A percentile compares a stretch with the other conserved stretches of the same genome.
These are phyloP conservation scores for Quillaja saponaria DNA, from an alignment of 306 rosid genomes.

Conservation along the genomic window DNA sequence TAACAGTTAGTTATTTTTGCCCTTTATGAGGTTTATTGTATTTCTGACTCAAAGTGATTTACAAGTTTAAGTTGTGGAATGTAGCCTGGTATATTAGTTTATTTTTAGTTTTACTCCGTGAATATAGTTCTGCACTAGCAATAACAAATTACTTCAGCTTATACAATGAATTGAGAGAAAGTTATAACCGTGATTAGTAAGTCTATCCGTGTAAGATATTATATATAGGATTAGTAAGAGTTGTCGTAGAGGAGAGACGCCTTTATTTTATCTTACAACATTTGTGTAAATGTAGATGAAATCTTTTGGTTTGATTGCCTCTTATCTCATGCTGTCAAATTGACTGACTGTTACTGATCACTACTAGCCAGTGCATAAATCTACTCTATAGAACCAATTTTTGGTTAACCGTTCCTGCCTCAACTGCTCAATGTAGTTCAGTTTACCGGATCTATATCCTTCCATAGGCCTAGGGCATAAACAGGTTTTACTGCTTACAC, in stretches of 20 bases:
- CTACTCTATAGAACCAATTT: too few species aligned
- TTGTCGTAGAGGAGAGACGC: constrained; percentile 6
- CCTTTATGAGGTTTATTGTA: constrained; percentile 22
- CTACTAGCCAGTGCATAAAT: too few species aligned
- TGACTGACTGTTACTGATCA: too few species aligned
- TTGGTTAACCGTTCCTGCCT: too few species aligned
- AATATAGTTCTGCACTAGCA: constrained; percentile 14
- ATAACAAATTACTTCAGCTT: constrained; percentile 15
- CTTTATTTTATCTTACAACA: constrained; percentile 5
- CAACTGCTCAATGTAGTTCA: too few species aligned
- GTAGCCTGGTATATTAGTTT: constrained; percentile 28
- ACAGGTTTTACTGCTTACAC: background rate
- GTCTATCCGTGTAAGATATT: too few species aligned
- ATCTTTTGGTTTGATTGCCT: constrained; percentile 6
- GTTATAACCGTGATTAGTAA: constrained; percentile 3
- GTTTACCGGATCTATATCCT: background rate
- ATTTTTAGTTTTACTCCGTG: constrained; percentile 9
- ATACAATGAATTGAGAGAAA: constrained; percentile 4
- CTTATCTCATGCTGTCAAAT: background rate
- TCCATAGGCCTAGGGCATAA: background rate
- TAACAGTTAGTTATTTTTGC: constrained; percentile 13
- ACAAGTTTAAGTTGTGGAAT: constrained; percentile 8
- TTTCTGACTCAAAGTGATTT: constrained; percentile 24
- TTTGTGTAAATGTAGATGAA: background rate
- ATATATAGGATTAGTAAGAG: background rate